A percentile compares a stretch with the other conserved stretches of the same genome.
Evolutionary conservation across 2,329 filamentous ascomycete genomes (phyloP).

Genomic region (Botrytis medusae): DNA sequence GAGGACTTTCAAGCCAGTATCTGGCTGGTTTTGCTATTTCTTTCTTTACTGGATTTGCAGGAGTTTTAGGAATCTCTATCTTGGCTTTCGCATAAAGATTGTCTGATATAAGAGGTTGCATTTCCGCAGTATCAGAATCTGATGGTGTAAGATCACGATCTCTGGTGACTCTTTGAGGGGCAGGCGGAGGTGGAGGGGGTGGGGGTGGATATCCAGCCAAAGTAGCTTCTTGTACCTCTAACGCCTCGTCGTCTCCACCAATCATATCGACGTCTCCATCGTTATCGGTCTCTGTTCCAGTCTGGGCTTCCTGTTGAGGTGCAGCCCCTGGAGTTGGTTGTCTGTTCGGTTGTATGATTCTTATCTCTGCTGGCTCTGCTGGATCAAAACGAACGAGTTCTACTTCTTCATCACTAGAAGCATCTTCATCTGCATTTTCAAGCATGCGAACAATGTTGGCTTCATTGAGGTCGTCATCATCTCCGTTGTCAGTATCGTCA

Average conservation of each 20-base stretch:
- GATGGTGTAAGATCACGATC: constrained; percentile 67
- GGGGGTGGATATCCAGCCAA: constrained; percentile 68
- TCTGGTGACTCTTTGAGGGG: constrained; percentile 46
- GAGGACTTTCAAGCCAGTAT: constrained; percentile 85
- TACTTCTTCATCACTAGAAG: constrained; percentile 28
- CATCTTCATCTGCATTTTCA: constrained; percentile 39
- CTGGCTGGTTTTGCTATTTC: constrained; percentile 63
- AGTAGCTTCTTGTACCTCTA: constrained; percentile 76
- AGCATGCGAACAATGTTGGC: constrained; percentile 37
- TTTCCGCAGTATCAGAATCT: constrained; percentile 69
- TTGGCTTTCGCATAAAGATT: constrained; percentile 63
- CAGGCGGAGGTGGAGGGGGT: constrained; percentile 50
- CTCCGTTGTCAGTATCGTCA: constrained; percentile 29
- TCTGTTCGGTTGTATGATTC: constrained; percentile 23
- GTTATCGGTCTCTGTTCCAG: constrained; percentile 42
- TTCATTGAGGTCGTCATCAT: constrained; percentile 54
- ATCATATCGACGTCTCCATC: constrained; percentile 47
- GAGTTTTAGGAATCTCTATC: constrained; percentile 79
- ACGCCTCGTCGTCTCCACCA: constrained; percentile 53
- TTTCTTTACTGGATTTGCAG: constrained; percentile 52
- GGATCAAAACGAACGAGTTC: constrained; percentile 1
- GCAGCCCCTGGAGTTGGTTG: constrained; percentile 23
- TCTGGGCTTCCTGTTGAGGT: constrained; percentile 33
- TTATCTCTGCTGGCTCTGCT: constrained; percentile 27
- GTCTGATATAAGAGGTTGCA: constrained; percentile 57